A percentile compares a stretch with the other conserved stretches of the same genome.
These are phyloP conservation scores for Penicillium nucicola DNA, from an alignment of 495 filamentous ascomycete species.

Conservation along the genomic window DNA sequence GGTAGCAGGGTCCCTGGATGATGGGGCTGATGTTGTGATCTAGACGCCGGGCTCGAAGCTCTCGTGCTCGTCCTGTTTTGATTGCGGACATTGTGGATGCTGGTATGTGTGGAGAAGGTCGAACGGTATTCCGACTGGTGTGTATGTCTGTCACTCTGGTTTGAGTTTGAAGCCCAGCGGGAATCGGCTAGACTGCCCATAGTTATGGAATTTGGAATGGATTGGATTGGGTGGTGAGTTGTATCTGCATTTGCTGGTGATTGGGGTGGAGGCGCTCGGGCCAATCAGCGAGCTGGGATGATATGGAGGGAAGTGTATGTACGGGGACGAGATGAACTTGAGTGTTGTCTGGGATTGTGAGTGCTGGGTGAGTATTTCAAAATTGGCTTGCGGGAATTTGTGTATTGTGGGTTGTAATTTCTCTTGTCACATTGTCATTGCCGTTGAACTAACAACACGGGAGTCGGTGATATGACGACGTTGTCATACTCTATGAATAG, in stretches of 20 bases:
- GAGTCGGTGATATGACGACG: too few relatives aligned
- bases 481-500: too few relatives aligned
- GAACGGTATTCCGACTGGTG: not conserved
- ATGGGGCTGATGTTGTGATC: conserved; percentile 15
- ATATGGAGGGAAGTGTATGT: not conserved
- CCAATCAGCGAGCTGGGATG: conserved; percentile 8
- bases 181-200: conserved; percentile 29
- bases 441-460: too few relatives aligned
- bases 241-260: not conserved
- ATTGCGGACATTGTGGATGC: conserved; percentile 9
- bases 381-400: too few relatives aligned
- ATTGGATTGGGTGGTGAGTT: not conserved
- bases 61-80: not conserved
- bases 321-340: not conserved
- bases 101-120: not conserved
- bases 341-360: not conserved
- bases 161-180: conserved; percentile 21
- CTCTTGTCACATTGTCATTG: too few relatives aligned
- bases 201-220: not conserved
- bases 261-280: not conserved
- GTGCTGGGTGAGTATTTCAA: not conserved
- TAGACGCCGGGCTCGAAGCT: not conserved
- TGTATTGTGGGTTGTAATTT: too few relatives aligned
- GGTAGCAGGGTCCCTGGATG: conserved; percentile 12
- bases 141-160: not conserved